Conservation (phyloP, 352 stramenopile species). For the Phytopythium aichiense region DNA sequence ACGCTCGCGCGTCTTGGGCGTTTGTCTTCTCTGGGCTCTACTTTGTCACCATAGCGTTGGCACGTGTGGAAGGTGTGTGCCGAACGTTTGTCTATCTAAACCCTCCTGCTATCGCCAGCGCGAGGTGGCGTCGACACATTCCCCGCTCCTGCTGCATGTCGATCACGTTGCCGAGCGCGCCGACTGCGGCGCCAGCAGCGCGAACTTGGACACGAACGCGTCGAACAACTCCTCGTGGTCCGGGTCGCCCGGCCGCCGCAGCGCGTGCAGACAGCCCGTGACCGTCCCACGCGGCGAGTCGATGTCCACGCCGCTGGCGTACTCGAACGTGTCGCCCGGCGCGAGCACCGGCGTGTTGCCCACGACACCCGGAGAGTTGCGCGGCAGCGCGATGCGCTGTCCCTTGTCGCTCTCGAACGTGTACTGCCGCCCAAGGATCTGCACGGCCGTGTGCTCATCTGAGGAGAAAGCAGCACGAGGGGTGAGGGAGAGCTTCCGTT, state of each 20-base stretch:
- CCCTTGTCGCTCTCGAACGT: constrained; percentile 72
- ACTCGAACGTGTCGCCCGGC: constrained; percentile 76
- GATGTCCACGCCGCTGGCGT: constrained; percentile 75
- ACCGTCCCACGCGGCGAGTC: constrained; percentile 55
- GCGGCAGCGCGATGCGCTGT: constrained; percentile 48
- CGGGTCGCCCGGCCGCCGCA: constrained; percentile 24
- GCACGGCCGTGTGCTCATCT: constrained; percentile 49
- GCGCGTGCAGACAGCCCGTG: constrained; percentile 59
- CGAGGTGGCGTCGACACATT: not conserved
- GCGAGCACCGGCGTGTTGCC: constrained; percentile 55
- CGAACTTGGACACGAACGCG: constrained; percentile 64
- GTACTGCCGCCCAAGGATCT: constrained; percentile 72
- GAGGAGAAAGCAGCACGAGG: not conserved
- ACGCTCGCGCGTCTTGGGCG: not conserved
- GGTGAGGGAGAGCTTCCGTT: not conserved
- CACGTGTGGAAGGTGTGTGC: not conserved
- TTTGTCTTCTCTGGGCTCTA: not conserved
- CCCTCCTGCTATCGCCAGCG: not conserved
- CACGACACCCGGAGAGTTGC: constrained; percentile 67
- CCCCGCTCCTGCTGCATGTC: not conserved
- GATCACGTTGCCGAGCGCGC: constrained; percentile 9
- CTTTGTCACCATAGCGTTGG: not conserved
- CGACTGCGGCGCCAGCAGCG: constrained; percentile 30
- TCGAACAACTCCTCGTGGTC: constrained; percentile 48
- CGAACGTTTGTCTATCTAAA: not conserved